A percentile compares a stretch with the other conserved stretches of the same genome.
Conservation (phyloP, 805 yeast genomes). For the Yarrowia phangngaensis region DNA sequence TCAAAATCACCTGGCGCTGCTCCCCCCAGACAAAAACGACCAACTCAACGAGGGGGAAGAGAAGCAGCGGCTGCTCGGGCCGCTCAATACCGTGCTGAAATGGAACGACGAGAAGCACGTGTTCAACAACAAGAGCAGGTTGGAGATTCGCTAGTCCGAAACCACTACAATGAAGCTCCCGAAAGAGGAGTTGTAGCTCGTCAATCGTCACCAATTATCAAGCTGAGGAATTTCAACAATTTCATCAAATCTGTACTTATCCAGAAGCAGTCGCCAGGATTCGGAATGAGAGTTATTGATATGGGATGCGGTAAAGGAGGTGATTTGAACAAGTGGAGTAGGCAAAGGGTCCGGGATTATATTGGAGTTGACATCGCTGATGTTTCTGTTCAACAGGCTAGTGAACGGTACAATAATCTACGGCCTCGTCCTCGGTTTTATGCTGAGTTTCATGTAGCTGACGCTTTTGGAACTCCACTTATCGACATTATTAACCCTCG, state of each 20-base stretch:
- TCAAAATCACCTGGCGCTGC: neutral
- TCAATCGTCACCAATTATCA: constrained; percentile 75
- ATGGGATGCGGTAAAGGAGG: constrained; percentile 99
- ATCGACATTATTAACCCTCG: constrained; percentile 69
- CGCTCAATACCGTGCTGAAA: constrained; percentile 26
- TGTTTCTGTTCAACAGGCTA: constrained; percentile 80
- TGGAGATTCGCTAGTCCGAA: constrained; percentile 52
- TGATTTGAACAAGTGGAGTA: constrained; percentile 84
- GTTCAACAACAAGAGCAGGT: constrained; percentile 3
- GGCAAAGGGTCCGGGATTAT: constrained; percentile 66
- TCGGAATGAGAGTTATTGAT: constrained; percentile 64
- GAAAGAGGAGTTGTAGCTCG: constrained; percentile 59
- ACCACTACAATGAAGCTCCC: constrained; percentile 84
- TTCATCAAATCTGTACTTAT: constrained; percentile 83
- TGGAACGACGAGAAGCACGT: constrained; percentile 27
- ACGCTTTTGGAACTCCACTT: constrained; percentile 71
- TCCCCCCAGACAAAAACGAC: constrained; percentile 30
- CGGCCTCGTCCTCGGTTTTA: constrained; percentile 53
- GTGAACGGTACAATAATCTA: constrained; percentile 62
- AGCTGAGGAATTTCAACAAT: constrained; percentile 84
- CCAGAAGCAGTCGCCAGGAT: constrained; percentile 53
- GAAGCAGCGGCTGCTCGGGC: constrained; percentile 29
- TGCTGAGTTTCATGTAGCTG: constrained; percentile 86
- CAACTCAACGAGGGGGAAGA: constrained; percentile 27
- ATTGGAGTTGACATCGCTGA: constrained; percentile 92